phyloP scores from a whole-genome alignment of 2,329 filamentous ascomycete genomes.

The Phyllosticta paracitricarpa region DNA sequence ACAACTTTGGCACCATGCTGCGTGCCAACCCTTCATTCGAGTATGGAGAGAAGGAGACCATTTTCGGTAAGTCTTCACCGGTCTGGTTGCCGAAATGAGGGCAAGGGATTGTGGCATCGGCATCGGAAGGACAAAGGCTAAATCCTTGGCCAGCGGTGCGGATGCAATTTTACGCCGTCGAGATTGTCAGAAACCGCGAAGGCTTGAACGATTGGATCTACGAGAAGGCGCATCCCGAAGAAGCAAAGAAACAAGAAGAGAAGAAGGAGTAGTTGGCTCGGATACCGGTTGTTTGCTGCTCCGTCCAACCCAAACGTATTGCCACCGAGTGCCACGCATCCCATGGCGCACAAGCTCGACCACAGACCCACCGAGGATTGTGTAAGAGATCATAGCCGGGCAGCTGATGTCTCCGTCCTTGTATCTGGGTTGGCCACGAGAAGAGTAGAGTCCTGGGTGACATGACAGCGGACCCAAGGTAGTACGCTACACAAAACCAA shows the following conservation, averaged over 20 bases:
- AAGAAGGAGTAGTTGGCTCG: background rate
- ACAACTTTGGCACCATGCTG: conserved; percentile 94
- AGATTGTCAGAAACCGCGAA: conserved; percentile 67
- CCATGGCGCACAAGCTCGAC: background rate
- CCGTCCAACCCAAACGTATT: background rate
- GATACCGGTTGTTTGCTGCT: background rate
- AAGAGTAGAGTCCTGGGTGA: background rate
- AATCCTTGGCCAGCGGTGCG: conserved; percentile 45
- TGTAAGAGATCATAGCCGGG: background rate
- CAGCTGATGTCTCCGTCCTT: background rate
- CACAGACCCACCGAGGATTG: background rate
- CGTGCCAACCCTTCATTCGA: conserved; percentile 67
- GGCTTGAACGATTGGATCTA: conserved; percentile 97
- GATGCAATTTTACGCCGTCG: conserved; percentile 78
- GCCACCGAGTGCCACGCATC: background rate
- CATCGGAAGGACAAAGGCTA: background rate
- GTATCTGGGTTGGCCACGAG: background rate
- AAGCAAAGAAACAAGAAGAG: conserved; percentile 25
- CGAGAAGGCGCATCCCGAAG: conserved; percentile 62
- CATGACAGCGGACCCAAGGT: background rate
- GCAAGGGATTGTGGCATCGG: conserved; percentile 1
- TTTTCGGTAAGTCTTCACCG: conserved; percentile 60
- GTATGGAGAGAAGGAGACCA: conserved; percentile 81
- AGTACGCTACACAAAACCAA: background rate
- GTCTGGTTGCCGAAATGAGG: conserved; percentile 6